A percentile compares a stretch with the other conserved stretches of the same genome.
These are phyloP conservation scores for Trametes hirsuta DNA, from an alignment of 1,284 basidiomycete species.

Conservation along the genomic window DNA sequence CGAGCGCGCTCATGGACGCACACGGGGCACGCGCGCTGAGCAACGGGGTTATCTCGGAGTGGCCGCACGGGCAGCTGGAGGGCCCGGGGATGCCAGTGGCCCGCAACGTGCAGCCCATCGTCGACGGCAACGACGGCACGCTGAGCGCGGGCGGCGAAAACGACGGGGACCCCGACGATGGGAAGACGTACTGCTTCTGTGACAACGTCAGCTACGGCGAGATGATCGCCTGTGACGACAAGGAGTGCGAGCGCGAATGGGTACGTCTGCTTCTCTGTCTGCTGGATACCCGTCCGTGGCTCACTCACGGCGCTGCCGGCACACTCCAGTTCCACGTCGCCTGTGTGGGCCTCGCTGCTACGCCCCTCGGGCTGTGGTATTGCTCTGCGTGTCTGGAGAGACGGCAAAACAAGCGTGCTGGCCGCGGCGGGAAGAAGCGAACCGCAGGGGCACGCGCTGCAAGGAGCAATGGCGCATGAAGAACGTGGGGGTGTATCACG, in stretches of 20 bases:
- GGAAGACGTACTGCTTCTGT: conserved; percentile 88
- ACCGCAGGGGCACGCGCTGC: conserved; percentile 16
- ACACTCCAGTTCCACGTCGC: conserved; percentile 79
- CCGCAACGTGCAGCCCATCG: conserved; percentile 38
- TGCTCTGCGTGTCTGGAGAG: conserved; percentile 70
- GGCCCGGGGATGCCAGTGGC: conserved; percentile 76
- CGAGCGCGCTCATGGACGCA: conserved; percentile 20
- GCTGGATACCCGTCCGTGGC: not conserved
- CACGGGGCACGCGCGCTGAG: conserved; percentile 20
- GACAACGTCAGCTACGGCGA: conserved; percentile 87
- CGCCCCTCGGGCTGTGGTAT: conserved; percentile 83
- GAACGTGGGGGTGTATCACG: not conserved
- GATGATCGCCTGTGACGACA: conserved; percentile 97
- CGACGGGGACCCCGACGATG: conserved; percentile 68
- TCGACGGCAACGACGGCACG: conserved; percentile 32
- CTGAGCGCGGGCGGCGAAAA: conserved; percentile 41
- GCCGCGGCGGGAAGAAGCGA: conserved; percentile 54
- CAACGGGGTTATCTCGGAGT: conserved; percentile 35
- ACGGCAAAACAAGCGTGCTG: conserved; percentile 45
- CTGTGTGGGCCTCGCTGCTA: conserved; percentile 74
- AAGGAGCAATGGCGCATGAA: conserved; percentile 12
- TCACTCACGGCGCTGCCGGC: conserved; percentile 2
- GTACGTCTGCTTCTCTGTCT: conserved; percentile 53
- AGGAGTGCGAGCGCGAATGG: conserved; percentile 93
- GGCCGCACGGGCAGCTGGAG: conserved; percentile 62